These are phyloP conservation scores for Oryza meridionalis DNA, from an alignment of 176 grass and related monocot species.

Conservation along the genomic window DNA sequence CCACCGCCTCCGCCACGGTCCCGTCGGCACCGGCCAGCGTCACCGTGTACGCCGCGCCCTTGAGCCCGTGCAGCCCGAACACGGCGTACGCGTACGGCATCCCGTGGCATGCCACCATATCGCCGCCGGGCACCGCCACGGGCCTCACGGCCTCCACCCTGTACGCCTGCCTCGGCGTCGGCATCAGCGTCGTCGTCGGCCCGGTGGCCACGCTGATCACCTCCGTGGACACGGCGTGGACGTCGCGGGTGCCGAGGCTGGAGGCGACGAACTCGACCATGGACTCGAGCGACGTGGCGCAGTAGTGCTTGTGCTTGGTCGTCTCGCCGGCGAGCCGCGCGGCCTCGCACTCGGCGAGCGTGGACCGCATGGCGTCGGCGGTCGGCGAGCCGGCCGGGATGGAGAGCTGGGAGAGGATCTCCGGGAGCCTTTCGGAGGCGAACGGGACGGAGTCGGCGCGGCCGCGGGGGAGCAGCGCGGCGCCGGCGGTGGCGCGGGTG, in stretches of 20 bases:
- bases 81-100: slow-evolving; percentile 50
- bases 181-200: too few species aligned
- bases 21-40: slow-evolving; percentile 29
- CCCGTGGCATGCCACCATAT: slow-evolving; percentile 49
- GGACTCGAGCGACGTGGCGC: slow-evolving; percentile 51
- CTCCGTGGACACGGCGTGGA: slow-evolving; percentile 35
- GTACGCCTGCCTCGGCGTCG: slow-evolving; percentile 37
- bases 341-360: slow-evolving; percentile 49
- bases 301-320: slow-evolving; percentile 37
- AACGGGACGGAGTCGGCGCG: slow-evolving; percentile 39
- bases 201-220: not conserved
- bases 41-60: slow-evolving; percentile 34
- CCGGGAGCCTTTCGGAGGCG: slow-evolving; percentile 35
- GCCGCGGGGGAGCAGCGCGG: slow-evolving; percentile 15
- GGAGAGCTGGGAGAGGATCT: slow-evolving; percentile 45
- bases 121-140: not conserved
- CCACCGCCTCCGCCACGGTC: slow-evolving; percentile 31
- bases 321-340: not conserved
- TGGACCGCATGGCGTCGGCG: slow-evolving; percentile 35
- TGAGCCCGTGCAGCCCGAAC: slow-evolving; percentile 46
- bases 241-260: slow-evolving; percentile 29
- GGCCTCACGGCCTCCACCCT: slow-evolving; percentile 30
- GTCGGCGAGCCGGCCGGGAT: slow-evolving; percentile 19
- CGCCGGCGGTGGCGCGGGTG: slow-evolving; percentile 1
- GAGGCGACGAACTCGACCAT: slow-evolving; percentile 51